Percentiles rank a stretch among this genome's conserved stretches.
These are phyloP conservation scores for Baeospora myosura DNA, from an alignment of 1,284 basidiomycete genomes.

Conservation along the genomic window DNA sequence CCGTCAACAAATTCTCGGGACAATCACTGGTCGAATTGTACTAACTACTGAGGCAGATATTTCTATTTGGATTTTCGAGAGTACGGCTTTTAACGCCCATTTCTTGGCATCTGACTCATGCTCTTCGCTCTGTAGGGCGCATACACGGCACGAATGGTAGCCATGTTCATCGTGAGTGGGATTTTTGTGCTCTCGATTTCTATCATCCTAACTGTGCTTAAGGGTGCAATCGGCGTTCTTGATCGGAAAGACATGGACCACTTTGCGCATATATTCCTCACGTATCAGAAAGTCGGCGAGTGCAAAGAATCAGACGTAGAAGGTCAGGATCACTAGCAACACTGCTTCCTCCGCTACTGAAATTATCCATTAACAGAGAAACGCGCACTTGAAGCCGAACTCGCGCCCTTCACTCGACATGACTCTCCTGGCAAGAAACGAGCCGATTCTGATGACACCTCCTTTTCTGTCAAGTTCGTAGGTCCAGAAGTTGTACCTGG, in stretches of 20 bases:
- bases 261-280: constrained; percentile 54
- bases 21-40: not conserved
- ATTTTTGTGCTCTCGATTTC: not conserved
- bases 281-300: constrained; percentile 55
- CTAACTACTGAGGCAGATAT: constrained; percentile 39
- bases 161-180: constrained; percentile 52
- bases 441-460: constrained; percentile 34
- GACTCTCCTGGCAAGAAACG: constrained; percentile 45
- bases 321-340: constrained; percentile 32
- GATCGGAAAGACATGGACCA: constrained; percentile 62
- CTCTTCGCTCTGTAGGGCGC: constrained; percentile 43
- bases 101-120: constrained; percentile 6
- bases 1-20: not conserved
- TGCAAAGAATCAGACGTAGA: constrained; percentile 33
- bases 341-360: constrained; percentile 1
- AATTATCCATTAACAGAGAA: constrained; percentile 29
- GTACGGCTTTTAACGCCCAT: constrained; percentile 23
- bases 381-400: constrained; percentile 29
- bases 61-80: constrained; percentile 68
- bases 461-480: constrained; percentile 56
- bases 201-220: not conserved
- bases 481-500: not conserved
- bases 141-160: constrained; percentile 66
- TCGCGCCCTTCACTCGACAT: constrained; percentile 45
- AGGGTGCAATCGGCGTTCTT: constrained; percentile 61